phyloP scores from a whole-genome alignment of 2,329 filamentous ascomycete genomes.

The Nothophaeocryptopus gaeumannii region DNA sequence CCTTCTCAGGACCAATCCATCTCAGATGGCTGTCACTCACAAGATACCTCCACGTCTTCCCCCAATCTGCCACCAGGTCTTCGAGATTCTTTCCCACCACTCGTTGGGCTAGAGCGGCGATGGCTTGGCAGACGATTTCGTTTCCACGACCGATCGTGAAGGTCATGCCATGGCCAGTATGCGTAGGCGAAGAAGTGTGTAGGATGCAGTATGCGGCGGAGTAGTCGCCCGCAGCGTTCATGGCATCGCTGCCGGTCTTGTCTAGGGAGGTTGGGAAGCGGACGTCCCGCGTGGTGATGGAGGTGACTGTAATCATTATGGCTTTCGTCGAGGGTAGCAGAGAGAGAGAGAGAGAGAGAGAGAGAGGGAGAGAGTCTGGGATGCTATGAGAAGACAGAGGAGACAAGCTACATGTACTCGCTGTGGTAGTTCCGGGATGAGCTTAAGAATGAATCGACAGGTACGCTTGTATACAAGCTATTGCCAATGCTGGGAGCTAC shows the following conservation, averaged over 20 bases:
- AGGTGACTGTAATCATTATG: constrained; percentile 41
- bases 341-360: neutral
- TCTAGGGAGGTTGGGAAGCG: constrained; percentile 75
- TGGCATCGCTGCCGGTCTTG: constrained; percentile 94
- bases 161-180: constrained; percentile 76
- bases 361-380: neutral
- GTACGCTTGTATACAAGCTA: too few species aligned
- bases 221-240: constrained; percentile 93
- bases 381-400: too few species aligned
- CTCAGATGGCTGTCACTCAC: constrained; percentile 86
- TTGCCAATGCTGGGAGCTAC: too few species aligned
- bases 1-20: constrained; percentile 93
- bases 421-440: too few species aligned
- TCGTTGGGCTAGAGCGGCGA: constrained; percentile 72
- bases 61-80: constrained; percentile 76
- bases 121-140: constrained; percentile 85
- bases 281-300: constrained; percentile 47
- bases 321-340: neutral
- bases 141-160: constrained; percentile 89
- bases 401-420: too few species aligned
- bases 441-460: too few species aligned
- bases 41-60: constrained; percentile 85
- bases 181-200: constrained; percentile 66
- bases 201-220: constrained; percentile 93
- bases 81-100: constrained; percentile 73